Evolutionary conservation across 2,329 filamentous ascomycete species (phyloP), one percentile per base, ranked within the genome.

Genomic region (Curvularia sp.): DNA sequence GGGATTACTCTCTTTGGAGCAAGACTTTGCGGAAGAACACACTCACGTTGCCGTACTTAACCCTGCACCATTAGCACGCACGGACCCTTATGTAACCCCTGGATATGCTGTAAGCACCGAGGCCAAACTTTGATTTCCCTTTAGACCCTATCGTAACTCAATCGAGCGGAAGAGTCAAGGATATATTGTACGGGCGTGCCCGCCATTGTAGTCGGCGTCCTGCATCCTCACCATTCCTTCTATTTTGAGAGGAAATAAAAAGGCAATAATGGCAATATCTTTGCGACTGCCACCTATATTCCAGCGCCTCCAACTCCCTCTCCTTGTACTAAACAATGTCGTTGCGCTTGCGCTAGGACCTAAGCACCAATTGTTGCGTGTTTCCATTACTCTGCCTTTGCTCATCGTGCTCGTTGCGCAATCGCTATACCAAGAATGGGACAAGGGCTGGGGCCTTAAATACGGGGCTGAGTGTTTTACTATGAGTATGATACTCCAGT

Each of bases 391-490:
- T 28, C 38, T 71, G 1, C 69, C 71, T 0, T 41, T 55, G 2
- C 13, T 67, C 3, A 3, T 61, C 15, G 7, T 73, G 1, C 54
- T 74, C 0, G 41, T 57, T 1, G n/a, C 41, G 1, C 70, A 72
- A 52, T 63, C 60, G 8, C n/a, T 65, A 19, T 66, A 66, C 18
- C 32, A 56, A 42, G 56, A 63, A 7, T 65, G 60, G 43, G 34
- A 54, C 2, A 39, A 45, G 1, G 27, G 45, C 15, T 73, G 61
- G 55, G 65, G 64, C 1, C 30, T 56, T 12, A 57, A 63, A 1
- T 69, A 67, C 48, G 61, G 57, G 1, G 15, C 64, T 2, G 12
- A 64, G 64, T 21, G 64, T 51, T 27, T 23, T 50, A 3, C 51
- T 61, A 13, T 45, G 61, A n/a, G 18, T 7, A 3, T 32, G 19